A percentile compares a stretch with the other conserved stretches of the same genome.
These are phyloP conservation scores for Sporothrix pseudoabietina DNA, from an alignment of 2,329 filamentous ascomycete species.

Conservation along the genomic window DNA sequence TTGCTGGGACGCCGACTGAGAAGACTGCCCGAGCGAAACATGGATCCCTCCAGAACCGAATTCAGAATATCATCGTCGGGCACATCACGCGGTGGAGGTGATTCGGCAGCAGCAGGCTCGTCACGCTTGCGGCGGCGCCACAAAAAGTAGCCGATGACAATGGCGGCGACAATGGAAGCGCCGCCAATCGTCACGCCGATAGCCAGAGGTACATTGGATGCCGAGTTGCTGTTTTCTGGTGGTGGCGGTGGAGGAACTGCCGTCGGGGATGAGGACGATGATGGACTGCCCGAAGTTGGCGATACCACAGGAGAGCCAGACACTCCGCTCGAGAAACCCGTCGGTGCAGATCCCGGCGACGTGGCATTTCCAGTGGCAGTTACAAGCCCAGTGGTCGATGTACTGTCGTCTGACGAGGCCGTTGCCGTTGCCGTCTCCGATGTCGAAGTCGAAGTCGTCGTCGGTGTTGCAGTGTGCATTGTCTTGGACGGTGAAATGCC, in stretches of 20 bases:
- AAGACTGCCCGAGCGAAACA: slow-evolving; percentile 28
- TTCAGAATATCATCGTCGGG: slow-evolving; percentile 28
- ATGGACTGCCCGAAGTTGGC: background rate
- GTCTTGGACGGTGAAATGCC: slow-evolving; percentile 16
- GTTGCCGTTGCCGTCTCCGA: background rate
- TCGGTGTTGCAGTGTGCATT: background rate
- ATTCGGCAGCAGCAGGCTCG: slow-evolving; percentile 28
- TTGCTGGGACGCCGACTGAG: slow-evolving; percentile 3
- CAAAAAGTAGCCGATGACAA: slow-evolving; percentile 13
- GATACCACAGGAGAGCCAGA: background rate
- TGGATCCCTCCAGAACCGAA: background rate
- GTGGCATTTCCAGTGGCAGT: background rate
- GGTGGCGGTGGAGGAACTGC: background rate
- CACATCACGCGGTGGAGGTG: slow-evolving; percentile 32
- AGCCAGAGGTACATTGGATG: slow-evolving; percentile 27
- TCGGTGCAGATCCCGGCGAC: background rate
- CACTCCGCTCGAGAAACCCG: background rate
- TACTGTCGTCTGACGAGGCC: background rate
- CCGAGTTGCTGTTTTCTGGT: background rate
- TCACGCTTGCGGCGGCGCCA: slow-evolving; percentile 28
- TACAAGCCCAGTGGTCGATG: background rate
- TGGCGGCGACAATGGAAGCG: background rate
- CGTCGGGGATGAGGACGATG: background rate
- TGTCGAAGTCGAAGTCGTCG: background rate
- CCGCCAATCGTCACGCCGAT: slow-evolving; percentile 33